Conservation (phyloP, 805 yeast species). For the Candida montana region DNA sequence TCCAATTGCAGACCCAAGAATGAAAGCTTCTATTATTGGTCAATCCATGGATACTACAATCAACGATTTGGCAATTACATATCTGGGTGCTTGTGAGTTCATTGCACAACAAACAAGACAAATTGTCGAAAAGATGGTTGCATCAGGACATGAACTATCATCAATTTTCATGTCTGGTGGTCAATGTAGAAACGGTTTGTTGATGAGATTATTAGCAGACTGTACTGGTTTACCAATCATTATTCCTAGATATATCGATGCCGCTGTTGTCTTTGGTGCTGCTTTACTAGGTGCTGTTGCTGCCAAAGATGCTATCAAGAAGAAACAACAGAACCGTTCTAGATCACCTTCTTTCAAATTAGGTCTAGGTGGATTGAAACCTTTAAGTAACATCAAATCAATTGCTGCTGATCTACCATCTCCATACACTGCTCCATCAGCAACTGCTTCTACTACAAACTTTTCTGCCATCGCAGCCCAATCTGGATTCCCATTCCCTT, state of each 20-base stretch:
- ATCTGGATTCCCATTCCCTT: conserved; percentile 44
- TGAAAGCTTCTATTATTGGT: conserved; percentile 91
- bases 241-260: conserved; percentile 91
- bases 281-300: conserved; percentile 96
- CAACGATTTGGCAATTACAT: conserved; percentile 78
- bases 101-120: conserved; percentile 97
- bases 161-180: conserved; percentile 93
- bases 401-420: conserved; percentile 37
- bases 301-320: conserved; percentile 52
- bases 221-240: conserved; percentile 89
- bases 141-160: conserved; percentile 69
- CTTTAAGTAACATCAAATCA: conserved; percentile 14
- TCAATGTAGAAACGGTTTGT: conserved; percentile 86
- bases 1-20: conserved; percentile 92
- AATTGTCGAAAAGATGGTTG: conserved; percentile 79
- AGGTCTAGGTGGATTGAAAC: conserved; percentile 20
- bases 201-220: conserved; percentile 87
- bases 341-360: conserved; percentile 25
- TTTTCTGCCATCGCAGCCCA: conserved; percentile 29
- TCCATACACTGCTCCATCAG: conserved; percentile 76
- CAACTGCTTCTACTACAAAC: conserved; percentile 64
- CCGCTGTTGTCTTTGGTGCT: conserved; percentile 95
- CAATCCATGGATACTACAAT: conserved; percentile 86
- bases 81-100: conserved; percentile 93
- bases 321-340: conserved; percentile 9